Conservation (phyloP, 1,284 basidiomycete genomes). For the Malassezia pachydermatis region DNA sequence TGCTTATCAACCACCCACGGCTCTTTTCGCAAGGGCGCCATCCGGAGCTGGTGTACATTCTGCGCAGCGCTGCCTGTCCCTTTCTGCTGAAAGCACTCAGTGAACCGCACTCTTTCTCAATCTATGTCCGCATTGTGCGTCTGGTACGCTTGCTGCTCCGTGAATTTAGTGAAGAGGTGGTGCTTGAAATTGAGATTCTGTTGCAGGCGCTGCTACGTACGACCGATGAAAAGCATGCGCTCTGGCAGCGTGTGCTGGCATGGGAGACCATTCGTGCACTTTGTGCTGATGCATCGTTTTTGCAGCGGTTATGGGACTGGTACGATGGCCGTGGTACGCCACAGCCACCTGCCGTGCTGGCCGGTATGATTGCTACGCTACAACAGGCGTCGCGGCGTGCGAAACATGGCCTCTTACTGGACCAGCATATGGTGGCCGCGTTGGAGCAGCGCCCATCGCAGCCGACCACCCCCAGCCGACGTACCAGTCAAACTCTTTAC, state of each 20-base stretch:
- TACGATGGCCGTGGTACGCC: constrained; percentile 6
- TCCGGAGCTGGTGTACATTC: constrained; percentile 67
- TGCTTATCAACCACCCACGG: constrained; percentile 82
- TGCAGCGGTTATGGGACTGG: constrained; percentile 40
- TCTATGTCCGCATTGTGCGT: constrained; percentile 78
- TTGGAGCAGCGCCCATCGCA: constrained; percentile 12
- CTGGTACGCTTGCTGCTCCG: constrained; percentile 86
- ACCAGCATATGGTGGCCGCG: constrained; percentile 19
- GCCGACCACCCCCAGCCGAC: constrained; percentile 13
- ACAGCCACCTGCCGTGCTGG: constrained; percentile 25
- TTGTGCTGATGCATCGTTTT: constrained; percentile 33
- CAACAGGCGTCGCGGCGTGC: constrained; percentile 21
- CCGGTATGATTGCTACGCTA: constrained; percentile 29
- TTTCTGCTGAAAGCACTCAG: constrained; percentile 64
- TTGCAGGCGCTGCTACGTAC: constrained; percentile 35
- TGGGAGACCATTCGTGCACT: constrained; percentile 39
- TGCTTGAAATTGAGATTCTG: constrained; percentile 45
- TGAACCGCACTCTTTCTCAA: constrained; percentile 67
- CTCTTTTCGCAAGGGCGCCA: constrained; percentile 58
- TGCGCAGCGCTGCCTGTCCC: constrained; percentile 79
- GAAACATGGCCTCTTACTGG: constrained; percentile 18
- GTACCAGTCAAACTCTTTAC: constrained; percentile 29
- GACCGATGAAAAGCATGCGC: constrained; percentile 13
- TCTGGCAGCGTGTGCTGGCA: constrained; percentile 42
- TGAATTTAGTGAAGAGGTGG: constrained; percentile 67